Conservation (phyloP, 2,329 filamentous ascomycete species). For the Colletotrichum sp. region DNA sequence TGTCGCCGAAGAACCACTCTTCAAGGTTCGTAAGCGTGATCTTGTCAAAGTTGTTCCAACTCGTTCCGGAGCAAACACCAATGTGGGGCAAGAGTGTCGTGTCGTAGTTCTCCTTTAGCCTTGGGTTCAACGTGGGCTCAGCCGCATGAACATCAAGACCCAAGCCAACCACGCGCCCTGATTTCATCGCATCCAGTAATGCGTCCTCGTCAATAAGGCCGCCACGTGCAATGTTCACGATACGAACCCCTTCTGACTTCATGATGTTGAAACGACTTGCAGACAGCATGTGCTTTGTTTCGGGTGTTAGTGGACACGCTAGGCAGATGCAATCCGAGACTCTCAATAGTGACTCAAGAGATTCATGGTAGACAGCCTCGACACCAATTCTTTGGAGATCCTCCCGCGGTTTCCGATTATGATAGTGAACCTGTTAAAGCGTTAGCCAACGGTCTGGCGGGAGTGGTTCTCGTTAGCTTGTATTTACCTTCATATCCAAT, state of each 20-base stretch:
- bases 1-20: constrained; percentile 16
- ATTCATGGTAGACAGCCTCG: background rate
- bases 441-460: background rate
- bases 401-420: background rate
- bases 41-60: background rate
- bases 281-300: background rate
- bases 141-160: background rate
- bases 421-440: rapidly evolving
- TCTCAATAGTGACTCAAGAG: background rate
- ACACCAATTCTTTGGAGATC: background rate
- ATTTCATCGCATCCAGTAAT: background rate
- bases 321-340: background rate
- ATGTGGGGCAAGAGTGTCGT: background rate
- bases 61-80: background rate
- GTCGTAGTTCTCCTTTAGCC: background rate
- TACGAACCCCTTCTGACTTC: background rate
- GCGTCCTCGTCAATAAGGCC: background rate
- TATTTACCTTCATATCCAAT: background rate
- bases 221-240: background rate
- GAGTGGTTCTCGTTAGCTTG: rapidly evolving
- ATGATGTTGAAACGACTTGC: background rate
- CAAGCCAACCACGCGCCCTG: background rate
- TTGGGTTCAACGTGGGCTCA: background rate
- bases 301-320: background rate
- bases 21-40: background rate